phyloP scores from a whole-genome alignment of 1,139 yeast species.

The Blastobotrys ciferrii region DNA sequence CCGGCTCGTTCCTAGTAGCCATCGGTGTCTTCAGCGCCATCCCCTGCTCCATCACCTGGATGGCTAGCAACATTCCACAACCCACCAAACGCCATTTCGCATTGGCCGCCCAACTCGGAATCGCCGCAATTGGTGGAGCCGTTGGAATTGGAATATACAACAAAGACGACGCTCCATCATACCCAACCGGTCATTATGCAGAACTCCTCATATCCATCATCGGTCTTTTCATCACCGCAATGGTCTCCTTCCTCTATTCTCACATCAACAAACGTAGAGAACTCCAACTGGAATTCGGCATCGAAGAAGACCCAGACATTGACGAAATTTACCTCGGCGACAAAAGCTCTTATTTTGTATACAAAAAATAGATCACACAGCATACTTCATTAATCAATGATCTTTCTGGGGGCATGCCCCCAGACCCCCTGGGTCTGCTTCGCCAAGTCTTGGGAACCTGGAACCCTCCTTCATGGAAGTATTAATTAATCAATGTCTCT shows the following conservation, averaged over 20 bases:
- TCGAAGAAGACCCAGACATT: neutral
- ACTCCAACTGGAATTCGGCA: neutral
- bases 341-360: conserved; percentile 17
- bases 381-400: neutral
- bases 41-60: conserved; percentile 43
- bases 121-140: conserved; percentile 44
- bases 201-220: conserved; percentile 23
- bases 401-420: too few species aligned
- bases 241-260: neutral
- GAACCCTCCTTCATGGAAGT: too few species aligned
- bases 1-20: conserved; percentile 39
- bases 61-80: conserved; percentile 40
- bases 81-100: conserved; percentile 42
- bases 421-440: too few species aligned
- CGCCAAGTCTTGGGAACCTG: too few species aligned
- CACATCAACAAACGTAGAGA: conserved; percentile 5
- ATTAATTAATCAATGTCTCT: too few species aligned
- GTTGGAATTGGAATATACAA: conserved; percentile 41
- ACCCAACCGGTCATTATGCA: conserved; percentile 35
- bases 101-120: conserved; percentile 43
- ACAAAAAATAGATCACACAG: conserved; percentile 11
- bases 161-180: conserved; percentile 36
- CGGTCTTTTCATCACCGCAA: conserved; percentile 18
- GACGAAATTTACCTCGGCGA: conserved; percentile 12
- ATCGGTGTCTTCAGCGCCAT: conserved; percentile 40